These are phyloP conservation scores for Penicillium italicum DNA, from an alignment of 2,329 filamentous ascomycete genomes.

Conservation along the genomic window DNA sequence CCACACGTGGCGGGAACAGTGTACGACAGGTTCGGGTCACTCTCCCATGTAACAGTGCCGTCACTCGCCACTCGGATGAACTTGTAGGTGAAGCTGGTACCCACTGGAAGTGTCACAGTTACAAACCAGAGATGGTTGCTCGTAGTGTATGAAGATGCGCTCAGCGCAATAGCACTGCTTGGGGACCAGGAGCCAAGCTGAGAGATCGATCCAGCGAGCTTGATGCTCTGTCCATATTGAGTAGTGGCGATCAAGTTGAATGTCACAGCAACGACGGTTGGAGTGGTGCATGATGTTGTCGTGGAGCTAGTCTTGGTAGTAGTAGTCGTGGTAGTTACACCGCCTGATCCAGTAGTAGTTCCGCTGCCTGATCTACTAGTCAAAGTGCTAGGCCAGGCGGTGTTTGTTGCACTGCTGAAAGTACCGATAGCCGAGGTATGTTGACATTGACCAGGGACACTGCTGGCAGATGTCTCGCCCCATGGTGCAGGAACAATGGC, in stretches of 20 bases:
- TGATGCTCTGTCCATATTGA: conserved; percentile 60
- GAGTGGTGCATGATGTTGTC: conserved; percentile 21
- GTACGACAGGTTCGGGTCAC: conserved; percentile 38
- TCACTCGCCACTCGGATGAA: conserved; percentile 8
- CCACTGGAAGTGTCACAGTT: conserved; percentile 54
- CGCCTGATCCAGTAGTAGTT: conserved; percentile 3
- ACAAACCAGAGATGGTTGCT: conserved; percentile 60
- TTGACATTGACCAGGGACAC: conserved; percentile 30
- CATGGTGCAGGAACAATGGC: conserved; percentile 34
- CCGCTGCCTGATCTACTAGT: conserved; percentile 15
- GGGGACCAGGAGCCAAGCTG: conserved; percentile 63
- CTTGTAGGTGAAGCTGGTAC: conserved; percentile 46
- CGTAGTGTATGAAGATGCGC: conserved; percentile 57
- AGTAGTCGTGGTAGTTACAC: conserved; percentile 13
- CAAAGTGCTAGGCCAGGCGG: conserved; percentile 31
- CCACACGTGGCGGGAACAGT: conserved; percentile 40
- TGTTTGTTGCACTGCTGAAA: conserved; percentile 34
- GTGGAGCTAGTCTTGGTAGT: conserved; percentile 24
- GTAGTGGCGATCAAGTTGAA: conserved; percentile 61
- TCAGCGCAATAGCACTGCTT: conserved; percentile 53
- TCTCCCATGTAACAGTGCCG: conserved; percentile 10
- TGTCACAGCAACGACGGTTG: conserved; percentile 52
- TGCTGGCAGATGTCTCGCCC: conserved; percentile 32
- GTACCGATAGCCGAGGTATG: conserved; percentile 32
- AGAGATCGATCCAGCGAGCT: conserved; percentile 58